Conservation (phyloP, 1,284 basidiomycete species). For the Rhizoctonia solani region DNA sequence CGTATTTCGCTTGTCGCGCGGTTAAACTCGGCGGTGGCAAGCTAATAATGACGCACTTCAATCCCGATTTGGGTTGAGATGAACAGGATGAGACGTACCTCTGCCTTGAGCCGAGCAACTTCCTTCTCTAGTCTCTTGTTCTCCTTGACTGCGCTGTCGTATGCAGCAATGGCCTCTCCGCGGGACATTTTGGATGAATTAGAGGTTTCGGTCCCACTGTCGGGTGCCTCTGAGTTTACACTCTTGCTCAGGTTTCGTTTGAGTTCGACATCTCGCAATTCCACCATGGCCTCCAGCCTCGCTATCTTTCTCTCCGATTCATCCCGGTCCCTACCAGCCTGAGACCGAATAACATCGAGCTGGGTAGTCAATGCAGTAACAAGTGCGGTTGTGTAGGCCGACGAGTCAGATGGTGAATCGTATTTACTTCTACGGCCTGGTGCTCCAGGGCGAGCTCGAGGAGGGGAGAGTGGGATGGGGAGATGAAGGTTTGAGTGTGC, state of each 20-base stretch:
- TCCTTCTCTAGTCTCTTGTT: slow-evolving; percentile 27
- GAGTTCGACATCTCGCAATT: slow-evolving; percentile 17
- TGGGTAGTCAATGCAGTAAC: slow-evolving; percentile 16
- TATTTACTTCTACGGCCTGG: not conserved
- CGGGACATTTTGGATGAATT: slow-evolving; percentile 12
- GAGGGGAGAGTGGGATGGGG: slow-evolving; percentile 9
- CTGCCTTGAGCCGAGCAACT: slow-evolving; percentile 1
- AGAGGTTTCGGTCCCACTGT: not conserved
- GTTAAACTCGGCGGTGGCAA: slow-evolving; percentile 18
- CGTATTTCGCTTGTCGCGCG: slow-evolving; percentile 22
- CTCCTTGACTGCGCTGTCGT: slow-evolving; percentile 11
- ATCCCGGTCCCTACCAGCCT: slow-evolving; percentile 4
- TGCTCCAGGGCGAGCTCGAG: slow-evolving; percentile 2
- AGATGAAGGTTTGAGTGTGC: slow-evolving; percentile 25
- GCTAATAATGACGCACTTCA: not conserved
- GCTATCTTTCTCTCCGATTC: slow-evolving; percentile 19
- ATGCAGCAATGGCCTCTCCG: slow-evolving; percentile 12
- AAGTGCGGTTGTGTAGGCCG: slow-evolving; percentile 19
- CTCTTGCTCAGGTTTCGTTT: slow-evolving; percentile 14
- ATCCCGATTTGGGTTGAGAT: not conserved
- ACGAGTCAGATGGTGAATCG: not conserved
- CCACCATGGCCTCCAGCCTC: slow-evolving; percentile 17
- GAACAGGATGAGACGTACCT: slow-evolving; percentile 3
- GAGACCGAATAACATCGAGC: slow-evolving; percentile 13
- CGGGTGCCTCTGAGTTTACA: not conserved